These are phyloP conservation scores for Cercospora sojina DNA, from an alignment of 2,329 filamentous ascomycete genomes.

Conservation along the genomic window DNA sequence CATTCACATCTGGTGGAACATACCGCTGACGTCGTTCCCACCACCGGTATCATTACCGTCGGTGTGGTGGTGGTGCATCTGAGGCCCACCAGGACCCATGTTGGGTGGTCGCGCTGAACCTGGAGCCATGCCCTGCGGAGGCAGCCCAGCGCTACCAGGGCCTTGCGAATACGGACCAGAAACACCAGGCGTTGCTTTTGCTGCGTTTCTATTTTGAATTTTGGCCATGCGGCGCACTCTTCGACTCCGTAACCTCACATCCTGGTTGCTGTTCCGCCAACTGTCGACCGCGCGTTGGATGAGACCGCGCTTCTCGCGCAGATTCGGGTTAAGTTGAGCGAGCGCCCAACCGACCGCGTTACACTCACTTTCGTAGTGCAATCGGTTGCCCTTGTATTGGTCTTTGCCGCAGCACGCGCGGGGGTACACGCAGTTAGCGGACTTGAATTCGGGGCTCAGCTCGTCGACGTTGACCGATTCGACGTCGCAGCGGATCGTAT, in stretches of 20 bases:
- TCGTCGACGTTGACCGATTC: conserved; percentile 92
- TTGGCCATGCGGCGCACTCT: conserved; percentile 94
- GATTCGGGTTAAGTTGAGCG: conserved; percentile 84
- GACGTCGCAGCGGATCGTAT: conserved; percentile 96
- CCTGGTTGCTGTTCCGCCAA: conserved; percentile 98
- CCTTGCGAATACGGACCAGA: conserved; percentile 61
- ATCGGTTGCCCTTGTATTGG: conserved; percentile 90
- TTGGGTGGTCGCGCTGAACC: conserved; percentile 59
- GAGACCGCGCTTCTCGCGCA: conserved; percentile 88
- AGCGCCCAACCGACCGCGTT: conserved; percentile 99
- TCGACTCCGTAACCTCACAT: conserved; percentile 84
- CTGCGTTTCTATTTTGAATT: conserved; percentile 69
- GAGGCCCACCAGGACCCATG: conserved; percentile 55
- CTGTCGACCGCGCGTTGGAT: conserved; percentile 97
- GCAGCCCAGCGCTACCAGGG: conserved; percentile 59
- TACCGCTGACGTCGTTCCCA: conserved; percentile 80
- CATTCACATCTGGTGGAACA: conserved; percentile 86
- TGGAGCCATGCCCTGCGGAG: conserved; percentile 60
- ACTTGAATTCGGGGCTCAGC: conserved; percentile 85
- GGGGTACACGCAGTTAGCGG: conserved; percentile 97
- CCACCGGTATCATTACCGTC: conserved; percentile 66
- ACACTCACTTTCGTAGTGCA: conserved; percentile 97
- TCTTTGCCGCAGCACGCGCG: conserved; percentile 93
- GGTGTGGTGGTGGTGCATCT: conserved; percentile 70
- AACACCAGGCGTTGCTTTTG: conserved; percentile 26